Percentiles rank a stretch among this genome's conserved stretches.
Evolutionary conservation across 805 yeast genomes (phyloP).

Genomic region (Ogataea pilisensis): DNA sequence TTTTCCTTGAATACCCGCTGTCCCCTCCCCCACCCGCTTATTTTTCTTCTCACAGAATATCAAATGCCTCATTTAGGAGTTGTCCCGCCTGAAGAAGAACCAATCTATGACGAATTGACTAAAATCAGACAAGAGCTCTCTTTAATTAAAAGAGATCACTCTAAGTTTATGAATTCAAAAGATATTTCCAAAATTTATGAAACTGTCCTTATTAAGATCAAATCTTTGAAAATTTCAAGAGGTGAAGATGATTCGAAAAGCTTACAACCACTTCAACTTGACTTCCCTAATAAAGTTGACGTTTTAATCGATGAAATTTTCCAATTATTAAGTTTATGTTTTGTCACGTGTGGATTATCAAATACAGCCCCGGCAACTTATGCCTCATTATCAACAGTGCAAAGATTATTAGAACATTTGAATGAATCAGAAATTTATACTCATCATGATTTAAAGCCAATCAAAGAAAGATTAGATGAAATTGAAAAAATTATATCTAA

Average conservation of each 20-base stretch:
- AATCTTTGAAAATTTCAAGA: slow-evolving; percentile 51
- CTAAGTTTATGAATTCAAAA: slow-evolving; percentile 60
- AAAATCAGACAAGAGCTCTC: slow-evolving; percentile 41
- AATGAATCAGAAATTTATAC: slow-evolving; percentile 81
- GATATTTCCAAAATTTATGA: slow-evolving; percentile 62
- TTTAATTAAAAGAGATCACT: slow-evolving; percentile 56
- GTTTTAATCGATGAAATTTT: slow-evolving; percentile 80
- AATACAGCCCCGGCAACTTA: slow-evolving; percentile 93
- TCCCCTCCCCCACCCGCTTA: background rate
- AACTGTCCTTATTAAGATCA: slow-evolving; percentile 49
- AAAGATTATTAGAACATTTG: slow-evolving; percentile 76
- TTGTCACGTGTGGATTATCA: slow-evolving; percentile 87
- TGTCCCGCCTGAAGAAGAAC: slow-evolving; percentile 31
- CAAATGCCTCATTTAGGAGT: slow-evolving; percentile 23
- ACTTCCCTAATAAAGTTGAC: slow-evolving; percentile 54
- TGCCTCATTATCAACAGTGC: slow-evolving; percentile 83
- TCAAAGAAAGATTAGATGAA: slow-evolving; percentile 66
- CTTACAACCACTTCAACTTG: slow-evolving; percentile 2
- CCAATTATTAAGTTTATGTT: slow-evolving; percentile 80
- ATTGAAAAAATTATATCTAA: slow-evolving; percentile 56
- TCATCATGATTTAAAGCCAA: slow-evolving; percentile 75
- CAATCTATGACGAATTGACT: slow-evolving; percentile 36
- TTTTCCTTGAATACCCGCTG: background rate
- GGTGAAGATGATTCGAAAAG: slow-evolving; percentile 29
- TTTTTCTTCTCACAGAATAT: background rate